Conservation (phyloP, 1,284 basidiomycete genomes). For the Heterobasidion parviporum region DNA sequence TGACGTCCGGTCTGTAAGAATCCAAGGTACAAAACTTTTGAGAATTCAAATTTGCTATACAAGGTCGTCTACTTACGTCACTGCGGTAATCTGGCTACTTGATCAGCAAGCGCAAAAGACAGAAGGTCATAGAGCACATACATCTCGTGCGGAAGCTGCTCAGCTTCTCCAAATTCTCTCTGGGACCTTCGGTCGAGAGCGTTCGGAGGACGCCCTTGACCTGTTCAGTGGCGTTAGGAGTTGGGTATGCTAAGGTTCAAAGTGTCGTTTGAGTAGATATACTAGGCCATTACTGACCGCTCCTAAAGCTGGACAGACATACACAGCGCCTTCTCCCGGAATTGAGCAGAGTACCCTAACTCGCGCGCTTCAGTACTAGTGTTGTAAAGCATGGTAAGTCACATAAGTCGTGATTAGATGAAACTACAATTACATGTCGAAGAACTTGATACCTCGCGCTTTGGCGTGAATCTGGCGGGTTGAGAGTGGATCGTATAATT, state of each 20-base stretch:
- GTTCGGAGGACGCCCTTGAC: slow-evolving; percentile 57
- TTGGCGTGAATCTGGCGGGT: slow-evolving; percentile 63
- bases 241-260: slow-evolving; percentile 33
- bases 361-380: slow-evolving; percentile 67
- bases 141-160: slow-evolving; percentile 66
- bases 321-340: slow-evolving; percentile 30
- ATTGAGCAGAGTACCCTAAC: slow-evolving; percentile 39
- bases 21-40: slow-evolving; percentile 1
- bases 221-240: slow-evolving; percentile 48
- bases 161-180: slow-evolving; percentile 65
- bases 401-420: slow-evolving; percentile 6
- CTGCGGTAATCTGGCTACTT: slow-evolving; percentile 65
- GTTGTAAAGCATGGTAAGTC: not conserved
- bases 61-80: slow-evolving; percentile 37
- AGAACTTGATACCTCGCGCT: slow-evolving; percentile 69
- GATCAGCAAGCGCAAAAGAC: slow-evolving; percentile 30
- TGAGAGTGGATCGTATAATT: not conserved
- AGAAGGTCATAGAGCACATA: slow-evolving; percentile 26
- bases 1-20: slow-evolving; percentile 59
- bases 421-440: slow-evolving; percentile 64
- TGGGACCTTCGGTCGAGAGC: slow-evolving; percentile 59
- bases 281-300: too few relatives aligned
- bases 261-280: not conserved
- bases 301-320: slow-evolving; percentile 11
- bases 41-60: not conserved